Percentiles rank a stretch among this genome's conserved stretches.
phyloP scores from a whole-genome alignment of 179 eudicot species.

The Beta lomatogona region DNA sequence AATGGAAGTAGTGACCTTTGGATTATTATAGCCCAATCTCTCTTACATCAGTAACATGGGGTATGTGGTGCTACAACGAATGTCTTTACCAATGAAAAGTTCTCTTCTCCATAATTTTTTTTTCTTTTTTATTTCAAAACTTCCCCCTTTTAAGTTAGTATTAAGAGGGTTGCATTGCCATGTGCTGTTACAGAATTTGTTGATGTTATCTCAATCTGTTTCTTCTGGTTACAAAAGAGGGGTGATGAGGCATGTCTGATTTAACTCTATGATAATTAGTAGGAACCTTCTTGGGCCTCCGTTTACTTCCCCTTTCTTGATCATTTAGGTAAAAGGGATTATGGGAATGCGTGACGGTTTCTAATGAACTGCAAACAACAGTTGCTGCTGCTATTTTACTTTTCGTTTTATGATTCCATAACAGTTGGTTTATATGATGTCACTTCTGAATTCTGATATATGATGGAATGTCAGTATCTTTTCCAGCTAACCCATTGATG shows the following conservation, averaged over 20 bases:
- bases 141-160: too few species aligned
- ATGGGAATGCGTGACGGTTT: background rate
- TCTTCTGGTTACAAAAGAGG: background rate
- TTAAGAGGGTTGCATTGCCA: too few species aligned
- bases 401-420: background rate
- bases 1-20: background rate
- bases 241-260: background rate
- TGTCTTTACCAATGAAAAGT: too few species aligned
- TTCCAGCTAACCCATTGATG: background rate
- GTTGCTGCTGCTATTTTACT: background rate
- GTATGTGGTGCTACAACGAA: too few species aligned
- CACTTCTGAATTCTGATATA: background rate
- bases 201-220: background rate
- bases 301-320: slow-evolving; percentile 5
- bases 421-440: background rate
- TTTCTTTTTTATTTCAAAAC: too few species aligned
- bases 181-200: background rate
- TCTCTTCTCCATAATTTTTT: too few species aligned
- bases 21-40: background rate
- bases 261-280: background rate
- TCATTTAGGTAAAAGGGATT: background rate
- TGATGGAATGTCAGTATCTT: background rate
- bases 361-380: background rate
- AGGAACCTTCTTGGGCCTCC: background rate
- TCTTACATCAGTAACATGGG: too few species aligned